Evolutionary conservation across 306 rosid species (phyloP).

Genomic region (Delonix regia): DNA sequence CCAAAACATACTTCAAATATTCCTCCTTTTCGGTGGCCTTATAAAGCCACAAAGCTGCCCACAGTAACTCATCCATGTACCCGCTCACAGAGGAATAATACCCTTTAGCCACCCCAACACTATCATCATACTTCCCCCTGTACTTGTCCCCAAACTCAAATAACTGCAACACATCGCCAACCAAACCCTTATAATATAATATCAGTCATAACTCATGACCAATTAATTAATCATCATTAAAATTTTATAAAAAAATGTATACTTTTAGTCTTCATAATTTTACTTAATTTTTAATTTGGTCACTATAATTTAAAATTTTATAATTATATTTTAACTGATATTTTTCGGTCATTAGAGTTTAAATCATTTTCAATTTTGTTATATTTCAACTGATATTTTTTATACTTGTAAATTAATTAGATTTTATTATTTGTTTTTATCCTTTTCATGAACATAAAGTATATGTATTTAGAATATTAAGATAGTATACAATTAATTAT

Average conservation of each 20-base stretch:
- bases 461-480: no score
- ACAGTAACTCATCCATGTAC: conserved; percentile 82
- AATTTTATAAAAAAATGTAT: not conserved
- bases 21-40: conserved; percentile 60
- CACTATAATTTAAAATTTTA: no score
- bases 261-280: no score
- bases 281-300: no score
- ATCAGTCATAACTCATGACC: not conserved
- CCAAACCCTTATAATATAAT: not conserved
- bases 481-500: no score
- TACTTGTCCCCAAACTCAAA: conserved; percentile 82
- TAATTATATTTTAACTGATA: no score
- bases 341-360: no score
- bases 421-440: no score
- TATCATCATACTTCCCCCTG: conserved; percentile 76
- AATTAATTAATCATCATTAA: not conserved
- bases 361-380: no score
- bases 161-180: conserved; percentile 51
- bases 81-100: conserved; percentile 82
- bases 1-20: conserved; percentile 57
- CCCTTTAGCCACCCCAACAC: conserved; percentile 63
- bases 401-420: no score
- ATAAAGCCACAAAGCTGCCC: conserved; percentile 86
- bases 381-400: no score
- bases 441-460: no score